Evolutionary conservation across 192 early-diverging fungal species (phyloP).

Genomic region (Coemansia sp.): DNA sequence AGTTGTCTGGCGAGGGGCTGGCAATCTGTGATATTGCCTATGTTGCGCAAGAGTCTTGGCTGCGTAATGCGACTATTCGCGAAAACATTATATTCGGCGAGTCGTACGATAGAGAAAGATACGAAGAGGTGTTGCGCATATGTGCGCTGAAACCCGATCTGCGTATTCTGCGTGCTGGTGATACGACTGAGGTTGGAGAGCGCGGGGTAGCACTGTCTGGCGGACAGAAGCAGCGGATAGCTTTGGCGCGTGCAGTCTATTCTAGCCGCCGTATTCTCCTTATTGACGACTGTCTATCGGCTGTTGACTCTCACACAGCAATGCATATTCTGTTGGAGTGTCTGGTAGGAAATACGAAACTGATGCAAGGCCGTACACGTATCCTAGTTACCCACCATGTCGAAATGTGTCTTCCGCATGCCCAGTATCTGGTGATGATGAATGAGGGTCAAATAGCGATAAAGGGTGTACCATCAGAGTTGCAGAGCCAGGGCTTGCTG

Average conservation of each 20-base stretch:
- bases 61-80: conserved; percentile 66
- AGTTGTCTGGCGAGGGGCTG: conserved; percentile 22
- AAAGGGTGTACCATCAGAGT: conserved; percentile 50
- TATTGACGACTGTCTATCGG: conserved; percentile 83
- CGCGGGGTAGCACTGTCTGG: conserved; percentile 74
- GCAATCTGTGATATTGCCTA: conserved; percentile 66
- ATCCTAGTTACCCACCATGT: conserved; percentile 86
- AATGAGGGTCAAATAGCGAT: conserved; percentile 59
- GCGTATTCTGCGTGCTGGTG: conserved; percentile 75
- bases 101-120: conserved; percentile 62
- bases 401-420: conserved; percentile 53
- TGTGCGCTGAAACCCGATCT: conserved; percentile 82
- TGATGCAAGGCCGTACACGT: conserved; percentile 71
- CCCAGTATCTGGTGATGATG: conserved; percentile 58
- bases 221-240: conserved; percentile 80
- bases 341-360: conserved; percentile 56
- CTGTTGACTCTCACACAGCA: conserved; percentile 91
- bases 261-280: conserved; percentile 60
- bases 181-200: conserved; percentile 86
- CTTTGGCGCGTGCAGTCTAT: conserved; percentile 82
- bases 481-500: conserved; percentile 43
- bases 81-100: conserved; percentile 80
- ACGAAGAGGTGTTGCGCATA: conserved; percentile 68
- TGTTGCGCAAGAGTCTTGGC: conserved; percentile 72
- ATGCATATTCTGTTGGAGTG: conserved; percentile 75